Evolutionary conservation across 495 filamentous ascomycete genomes (phyloP).

Genomic region (Penicillium macrosclerotiorum): DNA sequence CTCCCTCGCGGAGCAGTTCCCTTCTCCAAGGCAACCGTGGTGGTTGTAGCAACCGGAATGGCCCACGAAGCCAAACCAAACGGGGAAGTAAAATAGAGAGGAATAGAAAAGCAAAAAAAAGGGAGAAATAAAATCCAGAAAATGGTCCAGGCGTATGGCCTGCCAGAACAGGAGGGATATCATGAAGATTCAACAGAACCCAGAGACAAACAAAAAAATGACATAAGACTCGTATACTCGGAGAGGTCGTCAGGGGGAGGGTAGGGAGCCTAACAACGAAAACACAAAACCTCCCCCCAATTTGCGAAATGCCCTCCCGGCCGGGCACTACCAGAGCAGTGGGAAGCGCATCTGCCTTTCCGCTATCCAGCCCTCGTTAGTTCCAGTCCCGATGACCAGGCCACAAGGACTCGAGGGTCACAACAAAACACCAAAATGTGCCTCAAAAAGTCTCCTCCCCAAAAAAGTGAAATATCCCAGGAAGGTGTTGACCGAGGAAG

Average conservation of each 20-base stretch:
- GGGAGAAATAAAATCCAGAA: slow-evolving; percentile 5
- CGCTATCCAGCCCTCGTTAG: slow-evolving; percentile 5
- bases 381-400: neutral
- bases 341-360: slow-evolving; percentile 1
- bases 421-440: too few relatives aligned
- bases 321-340: slow-evolving; percentile 7
- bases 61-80: neutral
- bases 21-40: too few relatives aligned
- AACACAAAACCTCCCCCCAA: slow-evolving; percentile 1
- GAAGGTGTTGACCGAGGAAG: too few relatives aligned
- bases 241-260: slow-evolving; percentile 26
- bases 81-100: slow-evolving; percentile 1
- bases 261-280: neutral
- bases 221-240: slow-evolving; percentile 32
- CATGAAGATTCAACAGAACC: slow-evolving; percentile 29
- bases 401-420: neutral
- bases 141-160: slow-evolving; percentile 14
- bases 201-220: slow-evolving; percentile 22
- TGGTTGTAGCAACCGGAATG: neutral
- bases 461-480: too few relatives aligned
- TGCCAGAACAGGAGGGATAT: slow-evolving; percentile 34
- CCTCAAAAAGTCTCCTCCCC: too few relatives aligned
- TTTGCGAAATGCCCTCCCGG: slow-evolving; percentile 4
- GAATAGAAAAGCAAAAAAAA: neutral
- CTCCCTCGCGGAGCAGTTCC: too few relatives aligned